Base-by-base conservation (phyloP, 768 basidiomycete genomes). In the Amanita fuliginea region DNA sequence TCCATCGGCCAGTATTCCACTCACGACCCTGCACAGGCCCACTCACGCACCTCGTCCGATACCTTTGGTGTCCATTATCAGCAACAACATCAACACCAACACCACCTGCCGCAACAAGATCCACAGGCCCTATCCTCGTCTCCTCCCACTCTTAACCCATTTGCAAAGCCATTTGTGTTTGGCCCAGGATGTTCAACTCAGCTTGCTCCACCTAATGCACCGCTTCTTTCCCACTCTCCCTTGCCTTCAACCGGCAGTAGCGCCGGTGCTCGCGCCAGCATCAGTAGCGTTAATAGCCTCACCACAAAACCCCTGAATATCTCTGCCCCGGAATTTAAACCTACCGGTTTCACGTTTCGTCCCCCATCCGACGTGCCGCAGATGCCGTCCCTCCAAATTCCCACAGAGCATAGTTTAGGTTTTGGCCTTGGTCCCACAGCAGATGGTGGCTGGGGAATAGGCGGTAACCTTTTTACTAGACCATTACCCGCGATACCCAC, bases 121-220 rank as follows among this genome's bases (percentile, higher is more conserved):
- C 57, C 56, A 33, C 35, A 55, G 50, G 40, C 54, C 51, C 48
- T 47, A 52, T 52, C 62, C 42, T 55, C 64, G 42, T 53, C 57
- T 47, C 55, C 42, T 54, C 51, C 62, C 19, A 16, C 21, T n/a
- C 72, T 89, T 43, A 92, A 92, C 60, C 89, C 89, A 0, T 72
- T 77, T 44, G 89, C 89, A 5, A 87, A 86, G 59, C 86, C 89
- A 0, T 92, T 92, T 55, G 81, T 89, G 7, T 91, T 91, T 60
- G 86, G 85, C 47, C 53, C 65, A 30, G 62, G 58, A 35, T 65
- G 62, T 40, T 60, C 62, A 22, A 62, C 65, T 10, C 62, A 42
- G 39, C 34, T 41, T 18, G 21, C 33, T 26, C 65, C 67, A 47
- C 66, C 68, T 10, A 58, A 62, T 53, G 60, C 70, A 32, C 59